phyloP scores from a whole-genome alignment of 352 stramenopile species.

The Blastocystis sp. region DNA sequence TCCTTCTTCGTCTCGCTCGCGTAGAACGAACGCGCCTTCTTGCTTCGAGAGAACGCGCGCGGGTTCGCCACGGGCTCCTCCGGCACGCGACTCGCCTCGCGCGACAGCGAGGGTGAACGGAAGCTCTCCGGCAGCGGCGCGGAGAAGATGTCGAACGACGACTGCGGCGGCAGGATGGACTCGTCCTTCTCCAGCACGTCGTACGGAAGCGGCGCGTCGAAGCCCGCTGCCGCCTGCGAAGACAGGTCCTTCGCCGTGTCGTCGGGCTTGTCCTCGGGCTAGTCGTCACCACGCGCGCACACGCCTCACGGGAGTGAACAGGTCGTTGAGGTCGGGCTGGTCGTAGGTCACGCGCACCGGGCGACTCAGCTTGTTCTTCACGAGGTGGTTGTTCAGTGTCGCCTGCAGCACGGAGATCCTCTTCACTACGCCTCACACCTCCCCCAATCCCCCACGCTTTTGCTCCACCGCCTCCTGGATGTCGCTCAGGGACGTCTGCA shows the following conservation, averaged over 20 bases:
- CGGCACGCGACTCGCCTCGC: background rate
- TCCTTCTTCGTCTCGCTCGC: background rate
- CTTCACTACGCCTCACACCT: constrained; percentile 17
- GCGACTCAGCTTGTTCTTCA: background rate
- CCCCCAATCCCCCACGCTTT: background rate
- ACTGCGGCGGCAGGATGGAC: background rate
- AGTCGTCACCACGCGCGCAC: background rate
- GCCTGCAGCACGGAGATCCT: constrained; percentile 28
- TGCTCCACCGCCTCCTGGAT: background rate
- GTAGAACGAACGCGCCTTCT: constrained; percentile 32
- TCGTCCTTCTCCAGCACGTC: constrained; percentile 26
- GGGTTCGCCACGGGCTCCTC: background rate
- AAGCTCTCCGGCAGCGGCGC: constrained; percentile 1
- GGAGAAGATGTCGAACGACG: background rate
- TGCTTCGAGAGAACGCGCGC: constrained; percentile 20
- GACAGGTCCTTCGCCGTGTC: background rate
- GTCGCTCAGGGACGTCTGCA: background rate
- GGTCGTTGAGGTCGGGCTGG: constrained; percentile 25
- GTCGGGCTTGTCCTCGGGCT: constrained; percentile 17
- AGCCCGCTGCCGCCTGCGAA: background rate
- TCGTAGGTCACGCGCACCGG: constrained; percentile 30
- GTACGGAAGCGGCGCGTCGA: background rate
- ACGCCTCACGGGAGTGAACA: constrained; percentile 7
- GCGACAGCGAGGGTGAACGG: background rate
- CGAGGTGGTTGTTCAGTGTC: constrained; percentile 42